Percentiles rank a stretch among this genome's conserved stretches.
phyloP scores from a whole-genome alignment of 257 asterid genomes.

The Eustoma russellianum region DNA sequence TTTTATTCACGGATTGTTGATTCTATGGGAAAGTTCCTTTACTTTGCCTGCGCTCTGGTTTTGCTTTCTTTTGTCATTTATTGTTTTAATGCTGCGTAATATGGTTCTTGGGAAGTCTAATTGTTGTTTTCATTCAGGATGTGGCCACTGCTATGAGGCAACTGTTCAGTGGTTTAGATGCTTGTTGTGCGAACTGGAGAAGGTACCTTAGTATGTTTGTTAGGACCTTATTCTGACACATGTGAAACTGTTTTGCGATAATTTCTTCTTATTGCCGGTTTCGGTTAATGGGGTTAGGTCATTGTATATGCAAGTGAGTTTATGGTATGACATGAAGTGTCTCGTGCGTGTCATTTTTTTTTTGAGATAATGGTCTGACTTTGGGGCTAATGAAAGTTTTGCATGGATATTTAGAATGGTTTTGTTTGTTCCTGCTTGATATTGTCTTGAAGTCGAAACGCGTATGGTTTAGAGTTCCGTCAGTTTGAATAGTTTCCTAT shows the following conservation, averaged over 20 bases:
- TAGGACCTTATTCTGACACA: slow-evolving; percentile 58
- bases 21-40: slow-evolving; percentile 4
- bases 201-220: slow-evolving; percentile 92
- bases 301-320: neutral
- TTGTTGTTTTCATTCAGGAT: slow-evolving; percentile 85
- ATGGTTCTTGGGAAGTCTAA: slow-evolving; percentile 71
- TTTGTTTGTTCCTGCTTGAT: too few relatives aligned
- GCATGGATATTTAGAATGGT: too few relatives aligned
- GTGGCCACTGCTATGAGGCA: slow-evolving; percentile 79
- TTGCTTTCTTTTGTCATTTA: slow-evolving; percentile 11
- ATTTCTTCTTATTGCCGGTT: slow-evolving; percentile 2
- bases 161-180: slow-evolving; percentile 87
- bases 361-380: too few relatives aligned
- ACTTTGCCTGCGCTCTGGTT: neutral
- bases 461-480: too few relatives aligned
- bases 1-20: slow-evolving; percentile 6
- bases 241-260: slow-evolving; percentile 11
- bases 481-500: too few relatives aligned
- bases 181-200: slow-evolving; percentile 84
- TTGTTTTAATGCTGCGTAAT: slow-evolving; percentile 14
- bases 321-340: neutral
- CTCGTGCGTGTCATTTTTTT: too few relatives aligned
- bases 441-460: too few relatives aligned
- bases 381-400: too few relatives aligned
- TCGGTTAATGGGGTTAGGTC: neutral